These are phyloP conservation scores for Monilinia aucupariae DNA, from an alignment of 2,329 filamentous ascomycete genomes.

Conservation along the genomic window DNA sequence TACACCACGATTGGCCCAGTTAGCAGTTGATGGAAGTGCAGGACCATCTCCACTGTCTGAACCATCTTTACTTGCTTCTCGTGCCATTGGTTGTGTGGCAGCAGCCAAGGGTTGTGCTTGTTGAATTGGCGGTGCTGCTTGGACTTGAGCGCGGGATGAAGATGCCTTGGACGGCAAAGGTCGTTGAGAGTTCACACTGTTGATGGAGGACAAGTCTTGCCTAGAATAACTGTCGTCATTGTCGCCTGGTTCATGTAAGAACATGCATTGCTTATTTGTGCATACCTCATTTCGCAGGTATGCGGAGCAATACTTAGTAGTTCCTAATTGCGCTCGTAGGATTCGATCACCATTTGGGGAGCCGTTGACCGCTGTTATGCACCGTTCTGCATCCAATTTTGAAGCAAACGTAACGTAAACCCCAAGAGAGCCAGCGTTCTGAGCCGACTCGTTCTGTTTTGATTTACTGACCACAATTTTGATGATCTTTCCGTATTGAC, in stretches of 20 bases:
- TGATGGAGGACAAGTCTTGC: conserved; percentile 91
- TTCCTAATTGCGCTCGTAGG: conserved; percentile 74
- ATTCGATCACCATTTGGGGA: conserved; percentile 85
- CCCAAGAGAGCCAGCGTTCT: conserved; percentile 68
- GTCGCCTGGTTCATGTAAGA: conserved; percentile 95
- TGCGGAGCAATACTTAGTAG: conserved; percentile 97
- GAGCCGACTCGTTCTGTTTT: conserved; percentile 57
- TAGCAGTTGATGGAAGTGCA: conserved; percentile 87
- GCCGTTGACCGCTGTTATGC: conserved; percentile 88
- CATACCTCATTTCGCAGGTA: conserved; percentile 93
- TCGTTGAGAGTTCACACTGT: conserved; percentile 75
- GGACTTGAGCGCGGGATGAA: conserved; percentile 47
- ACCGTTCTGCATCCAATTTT: conserved; percentile 82
- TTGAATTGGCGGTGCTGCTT: conserved; percentile 36
- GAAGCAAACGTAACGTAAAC: conserved; percentile 98
- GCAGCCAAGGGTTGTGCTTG: conserved; percentile 35
- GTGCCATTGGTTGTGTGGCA: conserved; percentile 60
- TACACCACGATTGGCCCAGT: conserved; percentile 74
- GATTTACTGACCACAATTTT: conserved; percentile 98
- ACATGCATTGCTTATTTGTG: conserved; percentile 95
- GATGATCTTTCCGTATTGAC: conserved; percentile 95
- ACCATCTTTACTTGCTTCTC: conserved; percentile 73
- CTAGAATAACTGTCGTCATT: conserved; percentile 95
- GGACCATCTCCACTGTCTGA: conserved; percentile 73
- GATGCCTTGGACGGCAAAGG: conserved; percentile 50